Evolutionary conservation across 306 rosid species (phyloP).

Genomic region (Vicia faba): DNA sequence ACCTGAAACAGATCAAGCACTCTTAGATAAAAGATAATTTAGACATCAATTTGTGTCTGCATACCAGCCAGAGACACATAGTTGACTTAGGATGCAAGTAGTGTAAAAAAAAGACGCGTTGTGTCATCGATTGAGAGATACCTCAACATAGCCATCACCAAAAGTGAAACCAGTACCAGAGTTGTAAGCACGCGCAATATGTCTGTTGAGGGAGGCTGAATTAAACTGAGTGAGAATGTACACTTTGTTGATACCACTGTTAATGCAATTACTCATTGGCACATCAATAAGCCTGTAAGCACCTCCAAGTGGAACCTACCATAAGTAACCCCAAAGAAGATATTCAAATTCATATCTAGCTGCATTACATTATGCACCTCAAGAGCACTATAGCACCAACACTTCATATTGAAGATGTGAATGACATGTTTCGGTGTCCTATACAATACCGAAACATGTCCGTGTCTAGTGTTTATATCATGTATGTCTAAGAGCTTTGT

Average conservation of each 20-base stretch:
- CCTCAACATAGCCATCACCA: constrained; percentile 93
- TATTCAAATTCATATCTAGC: constrained; percentile 15
- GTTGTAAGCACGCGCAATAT: constrained; percentile 84
- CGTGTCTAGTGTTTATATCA: background rate
- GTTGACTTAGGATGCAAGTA: constrained; percentile 20
- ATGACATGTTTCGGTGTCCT: background rate
- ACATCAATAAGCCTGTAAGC: constrained; percentile 91
- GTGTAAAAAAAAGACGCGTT: background rate
- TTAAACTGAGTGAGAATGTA: constrained; percentile 94
- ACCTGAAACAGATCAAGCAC: constrained; percentile 52
- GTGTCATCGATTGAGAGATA: constrained; percentile 30
- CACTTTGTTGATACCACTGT: constrained; percentile 93
- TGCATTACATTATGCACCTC: background rate
- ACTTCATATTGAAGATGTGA: background rate
- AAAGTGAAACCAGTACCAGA: constrained; percentile 68
- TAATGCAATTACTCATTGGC: constrained; percentile 98
- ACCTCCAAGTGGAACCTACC: constrained; percentile 86
- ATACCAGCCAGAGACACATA: constrained; percentile 3
- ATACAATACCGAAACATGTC: background rate
- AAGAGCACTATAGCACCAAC: background rate
- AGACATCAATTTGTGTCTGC: background rate
- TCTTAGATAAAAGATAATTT: constrained; percentile 21
- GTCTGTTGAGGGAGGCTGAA: constrained; percentile 93
- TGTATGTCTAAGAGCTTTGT: background rate
- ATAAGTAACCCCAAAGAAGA: constrained; percentile 28